Evolutionary conservation across 129 eudicot genomes (phyloP), one percentile per base, ranked within the genome.

Genomic region (Pittosporum tobira): DNA sequence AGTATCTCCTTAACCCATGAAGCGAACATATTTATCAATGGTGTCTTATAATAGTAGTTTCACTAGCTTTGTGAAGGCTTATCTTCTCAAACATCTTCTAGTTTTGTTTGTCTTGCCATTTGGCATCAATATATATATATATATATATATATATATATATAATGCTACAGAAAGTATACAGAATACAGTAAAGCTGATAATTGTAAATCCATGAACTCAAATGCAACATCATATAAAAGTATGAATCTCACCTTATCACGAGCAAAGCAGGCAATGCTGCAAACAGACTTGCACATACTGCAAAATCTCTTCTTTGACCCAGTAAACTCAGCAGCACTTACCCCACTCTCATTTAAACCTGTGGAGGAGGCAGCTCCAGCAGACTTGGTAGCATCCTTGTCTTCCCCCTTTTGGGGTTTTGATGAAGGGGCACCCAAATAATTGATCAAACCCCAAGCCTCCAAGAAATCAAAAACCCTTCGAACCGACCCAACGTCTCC

Each of bases 371-470:
- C 55, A 13, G n/a, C 5, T 49, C 79, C 56, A 24, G 52, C 59
- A 28, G 66, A 51, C 62, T 80, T 79, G 23, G 73, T 75, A 16
- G 69, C 61, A 42, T 79, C 93, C 71, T 77, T 82, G 31, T 85
- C 95, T 66, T 82, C 94, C 86, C 76, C 75, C 69, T 75, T 78
- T 3, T 76, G 94, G 20, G 75, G 73, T 73, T 70, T 76, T 5
- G 76, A 51, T 19, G 73, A n/a, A 15, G 83, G 65, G 14, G 80
- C 53, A 45, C 81, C 81, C 51, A 79, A 40, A 72, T 83, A 91
- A 75, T 91, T 91, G 45, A 91, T 79, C 70, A 91, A 77, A 66
- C 98, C 96, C 98, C 98, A 91, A 34, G 87, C 51, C 59, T 91
- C 98, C 72, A 83, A 63, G 71, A 91, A 86, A 65, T 83, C 96